phyloP scores from a whole-genome alignment of 495 filamentous ascomycete species.

The Pyrenopolyporus hunteri region DNA sequence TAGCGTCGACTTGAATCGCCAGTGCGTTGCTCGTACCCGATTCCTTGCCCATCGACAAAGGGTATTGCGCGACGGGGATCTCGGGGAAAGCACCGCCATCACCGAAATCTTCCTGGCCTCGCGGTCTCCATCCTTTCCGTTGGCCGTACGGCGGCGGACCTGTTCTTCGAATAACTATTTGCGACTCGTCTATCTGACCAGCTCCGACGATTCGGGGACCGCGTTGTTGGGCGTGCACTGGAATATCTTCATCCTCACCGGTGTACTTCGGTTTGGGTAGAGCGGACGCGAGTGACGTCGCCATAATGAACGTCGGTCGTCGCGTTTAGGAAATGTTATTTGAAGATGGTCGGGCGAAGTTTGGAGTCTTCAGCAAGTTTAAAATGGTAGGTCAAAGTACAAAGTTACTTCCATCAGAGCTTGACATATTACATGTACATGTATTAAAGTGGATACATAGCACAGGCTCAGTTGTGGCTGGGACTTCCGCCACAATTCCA shows the following conservation, averaged over 20 bases:
- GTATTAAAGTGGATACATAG: slow-evolving; percentile 22
- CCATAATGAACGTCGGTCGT: slow-evolving; percentile 52
- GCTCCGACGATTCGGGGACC: slow-evolving; percentile 80
- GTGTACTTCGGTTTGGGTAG: slow-evolving; percentile 90
- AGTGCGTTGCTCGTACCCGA: slow-evolving; percentile 82
- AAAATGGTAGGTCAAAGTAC: slow-evolving; percentile 4
- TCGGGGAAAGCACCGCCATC: slow-evolving; percentile 96
- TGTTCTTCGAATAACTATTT: slow-evolving; percentile 73
- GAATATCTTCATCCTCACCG: slow-evolving; percentile 82
- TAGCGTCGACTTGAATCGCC: slow-evolving; percentile 84
- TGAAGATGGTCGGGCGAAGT: slow-evolving; percentile 1
- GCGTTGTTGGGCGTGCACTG: slow-evolving; percentile 72
- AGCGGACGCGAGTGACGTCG: slow-evolving; percentile 77
- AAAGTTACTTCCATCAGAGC: no score
- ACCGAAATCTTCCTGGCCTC: slow-evolving; percentile 91
- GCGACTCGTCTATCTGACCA: slow-evolving; percentile 79
- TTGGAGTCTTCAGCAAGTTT: not conserved
- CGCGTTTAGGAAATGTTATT: slow-evolving; percentile 13
- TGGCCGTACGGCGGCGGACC: slow-evolving; percentile 50
- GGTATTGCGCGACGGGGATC: slow-evolving; percentile 92
- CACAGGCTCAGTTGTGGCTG: no score
- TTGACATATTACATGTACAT: not conserved
- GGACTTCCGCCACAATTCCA: no score
- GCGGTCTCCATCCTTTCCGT: slow-evolving; percentile 84
- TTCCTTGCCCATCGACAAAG: slow-evolving; percentile 89